Evolutionary conservation across 345 rosid genomes (phyloP).

Genomic region (Populus nigra): DNA sequence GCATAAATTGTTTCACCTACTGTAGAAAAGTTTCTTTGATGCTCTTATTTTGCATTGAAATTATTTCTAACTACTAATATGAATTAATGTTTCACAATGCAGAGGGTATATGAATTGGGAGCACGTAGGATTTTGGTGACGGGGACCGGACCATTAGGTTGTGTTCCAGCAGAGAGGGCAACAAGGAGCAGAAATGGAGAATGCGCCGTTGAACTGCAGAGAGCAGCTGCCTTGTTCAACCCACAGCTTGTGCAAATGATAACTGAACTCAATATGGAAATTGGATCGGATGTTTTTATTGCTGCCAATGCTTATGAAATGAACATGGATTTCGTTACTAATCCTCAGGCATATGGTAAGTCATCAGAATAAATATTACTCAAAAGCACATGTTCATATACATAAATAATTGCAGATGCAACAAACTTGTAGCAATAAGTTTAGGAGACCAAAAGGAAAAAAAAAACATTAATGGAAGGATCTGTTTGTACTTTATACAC

Average conservation of each 20-base stretch:
- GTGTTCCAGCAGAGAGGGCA: slow-evolving; percentile 74
- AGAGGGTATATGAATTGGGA: slow-evolving; percentile 63
- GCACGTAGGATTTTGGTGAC: slow-evolving; percentile 83
- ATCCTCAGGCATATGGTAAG: slow-evolving; percentile 68
- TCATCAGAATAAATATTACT: background rate
- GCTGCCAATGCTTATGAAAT: slow-evolving; percentile 51
- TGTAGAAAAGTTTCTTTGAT: background rate
- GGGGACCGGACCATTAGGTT: slow-evolving; percentile 81
- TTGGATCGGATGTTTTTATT: slow-evolving; percentile 54
- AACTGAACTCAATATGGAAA: slow-evolving; percentile 42
- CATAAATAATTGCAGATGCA: background rate
- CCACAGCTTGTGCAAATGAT: slow-evolving; percentile 59
- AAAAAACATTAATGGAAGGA: background rate
- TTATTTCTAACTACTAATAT: background rate
- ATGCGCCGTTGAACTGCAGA: slow-evolving; percentile 52
- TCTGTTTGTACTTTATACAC: background rate
- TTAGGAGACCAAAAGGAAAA: background rate
- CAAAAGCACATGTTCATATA: background rate
- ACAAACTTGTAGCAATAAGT: background rate
- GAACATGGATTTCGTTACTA: slow-evolving; percentile 52
- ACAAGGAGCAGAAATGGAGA: slow-evolving; percentile 51
- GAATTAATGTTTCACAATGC: background rate
- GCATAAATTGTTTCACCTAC: background rate
- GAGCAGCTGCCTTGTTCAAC: slow-evolving; percentile 60
- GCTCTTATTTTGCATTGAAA: background rate